Evolutionary conservation across 2,329 filamentous ascomycete genomes (phyloP), one percentile per base, ranked within the genome.

Genomic region (Neophaeococcomyces aloes): DNA sequence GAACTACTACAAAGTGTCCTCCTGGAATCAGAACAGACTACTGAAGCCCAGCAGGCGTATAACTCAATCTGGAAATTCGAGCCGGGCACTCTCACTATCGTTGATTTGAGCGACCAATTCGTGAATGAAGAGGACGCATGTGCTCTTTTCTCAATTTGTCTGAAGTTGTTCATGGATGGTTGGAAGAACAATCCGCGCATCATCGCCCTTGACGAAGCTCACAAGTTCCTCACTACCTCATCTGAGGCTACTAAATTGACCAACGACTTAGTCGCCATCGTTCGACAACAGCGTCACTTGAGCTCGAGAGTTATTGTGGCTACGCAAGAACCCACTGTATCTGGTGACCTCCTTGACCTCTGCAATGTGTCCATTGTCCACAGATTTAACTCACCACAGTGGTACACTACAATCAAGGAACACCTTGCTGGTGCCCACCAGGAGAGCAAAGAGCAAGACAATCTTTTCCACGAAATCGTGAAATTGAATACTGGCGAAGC

Each of bases 311-410:
- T 87, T 3, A 57, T 89, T 32, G 79, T 89, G 25, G 79, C 82
- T 0, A 89, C 83, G 0, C 83, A 91, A 56, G 84, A 89, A 54
- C 84, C 83, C 0, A 85, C 81, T 0, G 70, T 88, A 3, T 80
- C 79, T 0, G 75, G 78, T 0, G 69, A 71, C 13, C 69, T 91
- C 0, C 68, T 89, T 0, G 81, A 86, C 42, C 65, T 89, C 0
- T 86, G 79, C 58, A 79, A 76, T 1, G 64, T 83, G n/a, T 82
- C 77, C 0, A 69, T 87, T 13, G 76, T 87, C 0, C 83, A 88
- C 55, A 71, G 79, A 0, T 88, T 88, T 59, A 77, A 69, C 0
- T 79, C 74, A 0, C 81, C 81, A 0, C 69, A 70, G 1, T 85
- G 81, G 81, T 69, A 77, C 21, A 55, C 56, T 0, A 65, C 65